A percentile compares a stretch with the other conserved stretches of the same genome.
Evolutionary conservation across 257 asterid species (phyloP).

Genomic region (Lycium barbarum): DNA sequence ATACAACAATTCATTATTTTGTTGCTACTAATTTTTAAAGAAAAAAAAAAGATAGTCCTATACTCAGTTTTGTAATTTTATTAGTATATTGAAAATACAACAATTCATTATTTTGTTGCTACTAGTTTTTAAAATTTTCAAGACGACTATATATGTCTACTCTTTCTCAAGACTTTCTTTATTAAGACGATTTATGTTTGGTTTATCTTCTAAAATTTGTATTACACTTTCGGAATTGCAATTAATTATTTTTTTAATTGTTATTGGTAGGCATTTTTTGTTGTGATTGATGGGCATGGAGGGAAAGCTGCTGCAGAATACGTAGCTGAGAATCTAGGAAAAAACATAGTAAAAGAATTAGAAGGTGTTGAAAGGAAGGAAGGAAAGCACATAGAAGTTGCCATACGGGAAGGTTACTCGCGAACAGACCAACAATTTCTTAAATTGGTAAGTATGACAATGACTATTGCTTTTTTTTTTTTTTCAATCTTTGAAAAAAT

Average conservation of each 20-base stretch:
- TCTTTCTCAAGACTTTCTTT: not conserved
- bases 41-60: not conserved
- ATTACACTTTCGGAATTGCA: not conserved
- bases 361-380: not conserved
- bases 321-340: conserved; percentile 58
- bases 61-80: not conserved
- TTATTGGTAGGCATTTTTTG: conserved; percentile 51
- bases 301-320: conserved; percentile 56
- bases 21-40: too few species aligned
- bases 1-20: not conserved
- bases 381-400: conserved; percentile 41
- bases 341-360: conserved; percentile 46
- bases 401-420: conserved; percentile 51
- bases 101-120: not conserved
- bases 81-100: not conserved
- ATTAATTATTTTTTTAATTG: not conserved
- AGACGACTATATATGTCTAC: not conserved
- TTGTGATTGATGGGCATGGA: conserved; percentile 63
- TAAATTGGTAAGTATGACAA: conserved; percentile 39
- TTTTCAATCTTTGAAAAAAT: not conserved
- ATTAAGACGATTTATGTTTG: not conserved
- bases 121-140: too few species aligned
- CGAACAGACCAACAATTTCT: conserved; percentile 50
- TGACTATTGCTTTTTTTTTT: not conserved
- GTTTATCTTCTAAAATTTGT: not conserved